These are phyloP conservation scores for Solidago caesia DNA, from an alignment of 129 eudicot species.

Conservation along the genomic window DNA sequence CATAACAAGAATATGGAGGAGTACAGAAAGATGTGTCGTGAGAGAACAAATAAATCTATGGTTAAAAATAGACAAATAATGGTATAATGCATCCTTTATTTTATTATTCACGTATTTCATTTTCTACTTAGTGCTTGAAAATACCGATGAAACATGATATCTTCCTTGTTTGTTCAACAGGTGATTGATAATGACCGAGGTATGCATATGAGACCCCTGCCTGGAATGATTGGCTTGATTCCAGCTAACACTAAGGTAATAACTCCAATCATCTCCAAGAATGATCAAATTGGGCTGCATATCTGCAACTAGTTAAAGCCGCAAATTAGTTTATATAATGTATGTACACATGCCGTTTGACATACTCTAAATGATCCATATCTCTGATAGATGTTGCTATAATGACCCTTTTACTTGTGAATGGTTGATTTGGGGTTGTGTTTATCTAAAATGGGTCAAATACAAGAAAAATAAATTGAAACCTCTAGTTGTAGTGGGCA, in stretches of 20 bases:
- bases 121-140: background rate
- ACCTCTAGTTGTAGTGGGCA: background rate
- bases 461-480: too few relatives aligned
- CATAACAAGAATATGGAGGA: conserved; percentile 72
- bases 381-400: too few relatives aligned
- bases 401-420: too few relatives aligned
- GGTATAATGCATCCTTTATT: conserved; percentile 31
- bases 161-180: conserved; percentile 23
- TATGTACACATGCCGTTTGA: background rate
- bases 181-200: conserved; percentile 83
- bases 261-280: background rate
- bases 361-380: background rate
- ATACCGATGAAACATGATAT: conserved; percentile 6
- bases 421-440: too few relatives aligned
- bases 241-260: conserved; percentile 54
- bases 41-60: conserved; percentile 85
- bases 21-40: conserved; percentile 84
- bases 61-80: conserved; percentile 79
- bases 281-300: background rate
- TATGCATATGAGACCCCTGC: conserved; percentile 82
- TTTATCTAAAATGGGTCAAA: too few relatives aligned
- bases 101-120: background rate
- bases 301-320: background rate
- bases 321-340: background rate
- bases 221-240: conserved; percentile 72